Evolutionary conservation across 495 filamentous ascomycete species (phyloP).

Genomic region (Xylaria telfairii): DNA sequence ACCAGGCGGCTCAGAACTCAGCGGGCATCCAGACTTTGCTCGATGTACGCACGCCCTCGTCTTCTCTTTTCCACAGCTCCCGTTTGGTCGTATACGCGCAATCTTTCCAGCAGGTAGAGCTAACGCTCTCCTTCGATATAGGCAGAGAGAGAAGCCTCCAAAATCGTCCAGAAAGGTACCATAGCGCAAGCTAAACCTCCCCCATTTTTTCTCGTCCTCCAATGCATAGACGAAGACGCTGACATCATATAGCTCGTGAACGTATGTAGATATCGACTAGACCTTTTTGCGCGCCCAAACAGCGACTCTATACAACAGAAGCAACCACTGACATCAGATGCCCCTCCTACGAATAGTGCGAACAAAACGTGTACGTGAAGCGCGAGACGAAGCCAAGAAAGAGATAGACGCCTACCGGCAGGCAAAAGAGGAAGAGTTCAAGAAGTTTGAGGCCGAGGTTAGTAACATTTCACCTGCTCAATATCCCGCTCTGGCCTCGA

Average conservation of each 20-base stretch:
- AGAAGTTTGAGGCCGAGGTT: slow-evolving; percentile 93
- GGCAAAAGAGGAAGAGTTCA: slow-evolving; percentile 91
- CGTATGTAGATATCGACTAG: slow-evolving; percentile 40
- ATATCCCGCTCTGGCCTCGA: neutral
- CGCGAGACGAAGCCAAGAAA: slow-evolving; percentile 93
- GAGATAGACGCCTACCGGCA: slow-evolving; percentile 95
- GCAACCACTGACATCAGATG: slow-evolving; percentile 15
- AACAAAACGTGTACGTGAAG: slow-evolving; percentile 95
- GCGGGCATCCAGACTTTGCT: slow-evolving; percentile 97
- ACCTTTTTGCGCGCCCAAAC: neutral
- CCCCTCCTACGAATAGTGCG: slow-evolving; percentile 66
- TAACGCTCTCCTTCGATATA: slow-evolving; percentile 45
- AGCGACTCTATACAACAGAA: neutral
- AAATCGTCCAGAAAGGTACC: slow-evolving; percentile 94
- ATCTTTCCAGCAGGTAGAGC: slow-evolving; percentile 5
- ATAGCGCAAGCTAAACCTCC: slow-evolving; percentile 4
- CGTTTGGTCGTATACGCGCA: neutral
- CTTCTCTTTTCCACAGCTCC: neutral
- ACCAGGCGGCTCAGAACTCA: slow-evolving; percentile 95
- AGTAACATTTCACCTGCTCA: slow-evolving; percentile 21
- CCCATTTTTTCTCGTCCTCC: slow-evolving; percentile 32
- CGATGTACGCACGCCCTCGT: slow-evolving; percentile 77
- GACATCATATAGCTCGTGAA: slow-evolving; percentile 41
- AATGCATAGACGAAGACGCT: neutral
- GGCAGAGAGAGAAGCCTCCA: slow-evolving; percentile 98